Evolutionary conservation across 2,329 filamentous ascomycete species (phyloP), one percentile per base, ranked within the genome.

Genomic region (Didymella lethalis): DNA sequence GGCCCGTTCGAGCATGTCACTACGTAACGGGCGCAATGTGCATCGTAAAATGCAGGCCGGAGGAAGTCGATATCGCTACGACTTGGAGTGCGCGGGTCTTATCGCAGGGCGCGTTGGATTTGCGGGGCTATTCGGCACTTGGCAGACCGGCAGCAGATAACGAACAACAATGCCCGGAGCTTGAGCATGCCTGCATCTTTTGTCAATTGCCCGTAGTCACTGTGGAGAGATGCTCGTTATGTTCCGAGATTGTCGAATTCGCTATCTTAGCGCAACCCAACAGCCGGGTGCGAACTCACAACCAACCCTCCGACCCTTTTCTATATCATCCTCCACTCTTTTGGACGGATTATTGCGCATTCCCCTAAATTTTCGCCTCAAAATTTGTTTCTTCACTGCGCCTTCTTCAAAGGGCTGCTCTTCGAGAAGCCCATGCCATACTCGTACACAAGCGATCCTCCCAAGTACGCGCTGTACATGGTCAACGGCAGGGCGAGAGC

Each of bases 391-490:
- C 18, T 47, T 28, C 50, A 61, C 49, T 61, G 54, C 20, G 46
- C 28, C 41, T 61, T 61, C 63, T 64, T 69, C 5, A 54, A 18
- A 18, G 66, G 60, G 10, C 62, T 66, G 2, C 62, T 64, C 18
- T 66, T 57, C 12, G 71, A 67, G 40, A 82, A 75, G 1, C 80
- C 81, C 66, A 82, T 78, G 0, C 81, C 81, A 58, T 79, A 79
- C 29, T 77, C 70, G 63, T 82, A 83, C 5, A 80, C 79, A 60
- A 83, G 59, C 8, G 67, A 68, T 0, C 79, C 80, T 2, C 81
- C 81, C 4, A 82, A 69, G 57, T 79, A 79, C 12, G 79, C 79
- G 3, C 73, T 74, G 57, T 78, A 78, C 40, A 80, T 55, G 4
- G 77, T 73, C 38, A 75, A 59, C 2, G 73, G 73, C 3, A 72